phyloP scores from a whole-genome alignment of 2,329 filamentous ascomycete genomes.

The Reticulascus tulasneorum region DNA sequence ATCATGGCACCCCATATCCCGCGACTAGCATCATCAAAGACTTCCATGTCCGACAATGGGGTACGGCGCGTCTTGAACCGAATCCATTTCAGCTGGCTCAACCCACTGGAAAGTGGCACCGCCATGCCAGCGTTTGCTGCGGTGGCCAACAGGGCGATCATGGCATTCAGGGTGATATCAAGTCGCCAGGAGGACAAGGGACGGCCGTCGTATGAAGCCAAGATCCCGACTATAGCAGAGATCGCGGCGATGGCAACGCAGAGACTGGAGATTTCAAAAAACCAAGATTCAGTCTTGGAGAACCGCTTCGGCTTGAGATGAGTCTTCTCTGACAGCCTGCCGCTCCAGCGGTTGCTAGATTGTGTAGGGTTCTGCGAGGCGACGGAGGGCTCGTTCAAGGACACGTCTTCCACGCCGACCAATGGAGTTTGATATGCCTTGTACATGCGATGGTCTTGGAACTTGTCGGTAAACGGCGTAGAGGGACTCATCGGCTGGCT shows the following conservation, averaged over 20 bases:
- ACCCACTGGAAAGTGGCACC: constrained; percentile 23
- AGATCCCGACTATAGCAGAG: constrained; percentile 23
- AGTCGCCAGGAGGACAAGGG: constrained; percentile 25
- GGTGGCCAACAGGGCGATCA: constrained; percentile 26
- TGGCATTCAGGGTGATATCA: constrained; percentile 26
- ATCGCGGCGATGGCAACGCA: constrained; percentile 21
- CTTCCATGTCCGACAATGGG: constrained; percentile 27
- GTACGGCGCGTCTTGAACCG: constrained; percentile 23
- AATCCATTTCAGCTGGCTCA: constrained; percentile 29
- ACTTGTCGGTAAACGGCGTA: background rate
- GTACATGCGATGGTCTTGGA: constrained; percentile 2
- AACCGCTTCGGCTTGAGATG: constrained; percentile 7
- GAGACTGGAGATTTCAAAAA: constrained; percentile 21
- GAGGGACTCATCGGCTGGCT: constrained; percentile 6
- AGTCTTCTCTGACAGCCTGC: constrained; percentile 4
- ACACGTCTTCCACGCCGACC: constrained; percentile 4
- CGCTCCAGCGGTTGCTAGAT: no score
- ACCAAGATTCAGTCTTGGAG: constrained; percentile 20
- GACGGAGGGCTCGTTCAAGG: constrained; percentile 7
- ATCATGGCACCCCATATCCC: constrained; percentile 24
- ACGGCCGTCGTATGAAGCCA: constrained; percentile 23
- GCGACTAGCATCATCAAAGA: constrained; percentile 28
- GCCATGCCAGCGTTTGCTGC: constrained; percentile 23
- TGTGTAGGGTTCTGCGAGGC: no score
- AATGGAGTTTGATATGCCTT: constrained; percentile 6